Evolutionary conservation across 257 asterid genomes (phyloP).

Genomic region (Buddleja alternifolia): DNA sequence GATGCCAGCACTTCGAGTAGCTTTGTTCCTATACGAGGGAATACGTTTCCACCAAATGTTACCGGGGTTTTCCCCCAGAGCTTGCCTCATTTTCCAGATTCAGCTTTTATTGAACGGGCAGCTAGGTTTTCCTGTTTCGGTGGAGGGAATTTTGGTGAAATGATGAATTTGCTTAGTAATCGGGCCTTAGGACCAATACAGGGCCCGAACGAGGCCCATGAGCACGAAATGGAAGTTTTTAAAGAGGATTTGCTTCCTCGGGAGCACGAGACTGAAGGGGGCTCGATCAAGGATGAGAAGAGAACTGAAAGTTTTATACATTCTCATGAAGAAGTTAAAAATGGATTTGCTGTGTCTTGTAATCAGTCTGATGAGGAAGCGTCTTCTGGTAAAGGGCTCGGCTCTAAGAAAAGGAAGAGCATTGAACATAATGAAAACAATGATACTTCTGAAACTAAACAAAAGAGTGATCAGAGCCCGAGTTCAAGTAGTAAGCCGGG

Average conservation of each 20-base stretch:
- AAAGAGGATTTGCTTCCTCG: conserved; percentile 31
- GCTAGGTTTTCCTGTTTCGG: conserved; percentile 71
- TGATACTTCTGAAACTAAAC: conserved; percentile 40
- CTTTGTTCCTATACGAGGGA: conserved; percentile 30
- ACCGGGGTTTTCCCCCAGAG: conserved; percentile 52
- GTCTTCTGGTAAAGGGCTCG: conserved; percentile 43
- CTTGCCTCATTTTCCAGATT: conserved; percentile 64
- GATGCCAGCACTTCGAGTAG: conserved; percentile 32
- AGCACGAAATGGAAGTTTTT: conserved; percentile 39
- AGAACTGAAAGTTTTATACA: conserved; percentile 31
- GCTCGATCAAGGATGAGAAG: conserved; percentile 41
- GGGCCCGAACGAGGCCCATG: conserved; percentile 45
- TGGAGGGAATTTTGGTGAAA: no score
- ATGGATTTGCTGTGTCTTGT: conserved; percentile 36
- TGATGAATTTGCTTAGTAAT: conserved; percentile 48
- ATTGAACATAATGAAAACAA: conserved; percentile 39
- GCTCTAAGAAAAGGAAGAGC: conserved; percentile 66
- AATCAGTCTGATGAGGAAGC: conserved; percentile 50
- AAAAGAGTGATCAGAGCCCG: conserved; percentile 43
- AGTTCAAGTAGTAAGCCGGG: conserved; percentile 45
- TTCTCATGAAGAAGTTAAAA: conserved; percentile 49
- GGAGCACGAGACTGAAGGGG: conserved; percentile 32
- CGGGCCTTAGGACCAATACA: no score
- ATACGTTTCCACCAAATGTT: conserved; percentile 43
- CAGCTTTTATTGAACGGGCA: conserved; percentile 66